These are phyloP conservation scores for Alternaria incomplexa DNA, from an alignment of 2,329 filamentous ascomycete species.

Conservation along the genomic window DNA sequence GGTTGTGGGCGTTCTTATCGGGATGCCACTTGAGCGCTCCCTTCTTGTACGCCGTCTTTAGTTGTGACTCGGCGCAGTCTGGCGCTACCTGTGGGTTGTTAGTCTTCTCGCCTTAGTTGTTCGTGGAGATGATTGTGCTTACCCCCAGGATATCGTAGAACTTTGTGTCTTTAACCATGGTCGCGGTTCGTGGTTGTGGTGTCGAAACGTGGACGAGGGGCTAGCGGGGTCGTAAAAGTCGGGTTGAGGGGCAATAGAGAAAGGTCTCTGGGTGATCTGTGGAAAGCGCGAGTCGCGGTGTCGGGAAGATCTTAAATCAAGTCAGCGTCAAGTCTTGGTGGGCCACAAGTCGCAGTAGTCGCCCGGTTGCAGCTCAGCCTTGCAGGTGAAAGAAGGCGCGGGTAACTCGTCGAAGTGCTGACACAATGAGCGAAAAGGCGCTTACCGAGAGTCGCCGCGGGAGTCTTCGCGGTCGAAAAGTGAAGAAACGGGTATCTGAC, in stretches of 20 bases:
- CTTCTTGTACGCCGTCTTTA: conserved; percentile 90
- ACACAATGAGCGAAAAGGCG: conserved; percentile 11
- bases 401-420: conserved; percentile 8
- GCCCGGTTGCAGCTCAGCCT: conserved; percentile 23
- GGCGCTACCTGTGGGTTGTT: conserved; percentile 69
- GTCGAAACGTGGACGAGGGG: conserved; percentile 19
- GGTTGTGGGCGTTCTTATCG: conserved; percentile 96
- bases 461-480: not conserved
- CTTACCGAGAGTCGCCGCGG: conserved; percentile 27
- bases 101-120: conserved; percentile 2
- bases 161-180: conserved; percentile 80
- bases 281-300: conserved; percentile 8
- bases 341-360: conserved; percentile 15
- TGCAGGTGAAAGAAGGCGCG: conserved; percentile 14
- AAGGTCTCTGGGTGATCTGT: conserved; percentile 10
- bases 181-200: conserved; percentile 42
- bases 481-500: conserved; percentile 9
- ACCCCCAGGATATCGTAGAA: conserved; percentile 81
- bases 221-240: conserved; percentile 36
- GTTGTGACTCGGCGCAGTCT: conserved; percentile 79
- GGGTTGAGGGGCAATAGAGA: conserved; percentile 16
- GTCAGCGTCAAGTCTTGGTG: conserved; percentile 24
- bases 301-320: conserved; percentile 4
- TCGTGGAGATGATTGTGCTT: conserved; percentile 48
- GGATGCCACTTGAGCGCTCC: conserved; percentile 84